Base-by-base conservation (phyloP, 2,329 filamentous ascomycete genomes). In the Dactylonectria macrodidyma region DNA sequence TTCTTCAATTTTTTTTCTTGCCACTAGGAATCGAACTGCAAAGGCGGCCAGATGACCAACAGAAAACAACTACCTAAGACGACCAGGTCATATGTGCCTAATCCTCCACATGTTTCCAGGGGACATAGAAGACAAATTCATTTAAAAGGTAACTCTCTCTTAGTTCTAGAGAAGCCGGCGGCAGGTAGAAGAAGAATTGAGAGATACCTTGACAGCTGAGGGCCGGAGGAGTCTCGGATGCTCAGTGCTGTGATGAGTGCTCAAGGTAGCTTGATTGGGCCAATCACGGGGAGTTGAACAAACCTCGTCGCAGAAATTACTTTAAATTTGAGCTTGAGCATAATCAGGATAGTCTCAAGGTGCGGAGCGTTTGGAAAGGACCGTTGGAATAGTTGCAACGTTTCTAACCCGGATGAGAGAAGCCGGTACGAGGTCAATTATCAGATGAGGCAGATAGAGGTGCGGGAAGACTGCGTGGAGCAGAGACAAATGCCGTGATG, bases 341-440 rank as follows among this genome's bases (percentile, higher is more conserved):
- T 41, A 14, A 41, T 14, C 6, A 34, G 19, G 22, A 44, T n/a
- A 8, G 14, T 14, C 16, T n/a, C 16, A 14, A 44, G 16, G 41
- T 2, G 41, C n/a, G 41, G 41, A n/a, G 3, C 41, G 41, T 57
- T 59, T 54, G 46, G 60, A 52, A 34, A 57, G 55, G 54, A 51
- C 55, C 65, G 58, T 48, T 59, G 71, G 65, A 30, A 46, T 58
- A 66, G 47, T 68, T 55, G 26, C 41, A n/a, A 44, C 41, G 41
- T 44, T 44, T 14, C 36, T 5, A 44, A 14, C 8, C 14, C 41
- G 41, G 41, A 44, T 44, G 41, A n/a, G 16, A 44, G 16, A 14
- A 44, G 41, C 41, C 41, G 41, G 41, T 44, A 14, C 41, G 41
- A 44, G 41, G 5, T 7, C n/a, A 14, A n/a, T 5, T 11, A 5